Percentiles rank a stretch among this genome's conserved stretches.
These are phyloP conservation scores for Cryphonectria parasitica DNA, from an alignment of 2,329 filamentous ascomycete species.

Conservation along the genomic window DNA sequence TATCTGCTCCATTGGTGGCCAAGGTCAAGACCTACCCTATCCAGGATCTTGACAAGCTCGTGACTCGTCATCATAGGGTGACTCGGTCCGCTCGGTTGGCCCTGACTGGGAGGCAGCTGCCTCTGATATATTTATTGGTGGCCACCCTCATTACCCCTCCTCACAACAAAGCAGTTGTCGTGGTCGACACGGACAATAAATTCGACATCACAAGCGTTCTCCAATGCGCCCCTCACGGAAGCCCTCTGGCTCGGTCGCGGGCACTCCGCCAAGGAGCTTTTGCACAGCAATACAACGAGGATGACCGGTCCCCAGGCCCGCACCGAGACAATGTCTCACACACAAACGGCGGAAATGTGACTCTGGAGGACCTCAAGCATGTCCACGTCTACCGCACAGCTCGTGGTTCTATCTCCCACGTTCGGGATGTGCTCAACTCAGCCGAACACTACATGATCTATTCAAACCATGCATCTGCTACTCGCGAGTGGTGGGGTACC, in stretches of 20 bases:
- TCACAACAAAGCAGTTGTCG: slow-evolving; percentile 51
- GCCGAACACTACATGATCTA: slow-evolving; percentile 57
- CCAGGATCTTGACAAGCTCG: slow-evolving; percentile 50
- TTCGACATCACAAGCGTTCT: slow-evolving; percentile 58
- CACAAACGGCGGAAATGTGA: slow-evolving; percentile 26
- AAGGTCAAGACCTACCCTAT: slow-evolving; percentile 43
- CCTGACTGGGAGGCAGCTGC: slow-evolving; percentile 56
- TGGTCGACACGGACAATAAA: slow-evolving; percentile 59
- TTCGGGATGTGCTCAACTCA: slow-evolving; percentile 42
- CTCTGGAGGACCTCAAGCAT: slow-evolving; percentile 48
- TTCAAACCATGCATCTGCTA: slow-evolving; percentile 46
- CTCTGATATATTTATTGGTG: slow-evolving; percentile 60
- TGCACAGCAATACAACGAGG: slow-evolving; percentile 1
- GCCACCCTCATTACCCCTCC: slow-evolving; percentile 55
- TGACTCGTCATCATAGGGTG: slow-evolving; percentile 50
- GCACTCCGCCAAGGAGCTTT: slow-evolving; percentile 7
- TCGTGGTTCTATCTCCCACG: slow-evolving; percentile 32
- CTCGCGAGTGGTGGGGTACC: slow-evolving; percentile 62
- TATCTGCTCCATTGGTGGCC: slow-evolving; percentile 16
- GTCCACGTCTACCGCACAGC: slow-evolving; percentile 54
- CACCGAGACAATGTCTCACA: not conserved
- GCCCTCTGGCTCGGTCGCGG: slow-evolving; percentile 12
- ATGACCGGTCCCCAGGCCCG: not conserved
- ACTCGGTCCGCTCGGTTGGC: slow-evolving; percentile 53
- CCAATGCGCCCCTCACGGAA: slow-evolving; percentile 27